These are phyloP conservation scores for Mortierella antarctica DNA, from an alignment of 192 early-diverging fungal genomes.

Conservation along the genomic window DNA sequence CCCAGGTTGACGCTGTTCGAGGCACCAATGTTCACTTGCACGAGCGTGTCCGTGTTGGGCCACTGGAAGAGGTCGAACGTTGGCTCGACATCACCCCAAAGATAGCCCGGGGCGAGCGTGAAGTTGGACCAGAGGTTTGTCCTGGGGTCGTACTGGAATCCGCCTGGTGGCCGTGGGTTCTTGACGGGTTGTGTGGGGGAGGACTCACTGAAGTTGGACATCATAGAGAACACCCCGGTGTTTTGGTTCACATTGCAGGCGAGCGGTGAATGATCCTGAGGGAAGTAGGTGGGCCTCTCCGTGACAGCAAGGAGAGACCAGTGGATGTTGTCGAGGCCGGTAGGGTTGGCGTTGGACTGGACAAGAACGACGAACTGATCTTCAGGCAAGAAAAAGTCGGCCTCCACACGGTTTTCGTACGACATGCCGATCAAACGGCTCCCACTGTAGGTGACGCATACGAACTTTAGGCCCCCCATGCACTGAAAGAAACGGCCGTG, in stretches of 20 bases:
- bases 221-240: slow-evolving; percentile 20
- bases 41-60: slow-evolving; percentile 10
- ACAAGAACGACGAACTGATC: slow-evolving; percentile 6
- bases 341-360: slow-evolving; percentile 18
- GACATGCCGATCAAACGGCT: slow-evolving; percentile 23
- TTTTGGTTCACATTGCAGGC: slow-evolving; percentile 16
- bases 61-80: slow-evolving; percentile 19
- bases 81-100: slow-evolving; percentile 3
- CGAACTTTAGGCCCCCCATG: slow-evolving; percentile 1
- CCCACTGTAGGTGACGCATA: slow-evolving; percentile 12
- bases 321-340: slow-evolving; percentile 1
- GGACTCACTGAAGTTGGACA: slow-evolving; percentile 24
- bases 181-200: neutral
- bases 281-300: neutral
- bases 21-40: slow-evolving; percentile 24
- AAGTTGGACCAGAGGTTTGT: slow-evolving; percentile 16
- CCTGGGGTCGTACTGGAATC: slow-evolving; percentile 26
- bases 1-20: slow-evolving; percentile 4
- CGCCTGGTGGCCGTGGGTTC: slow-evolving; percentile 1
- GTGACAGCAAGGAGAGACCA: slow-evolving; percentile 17
- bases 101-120: slow-evolving; percentile 5
- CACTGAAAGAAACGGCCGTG: too few relatives aligned
- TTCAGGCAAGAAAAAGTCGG: neutral
- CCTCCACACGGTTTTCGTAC: slow-evolving; percentile 1
- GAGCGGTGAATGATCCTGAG: slow-evolving; percentile 15